Evolutionary conservation across 2,329 filamentous ascomycete species (phyloP), one percentile per base, ranked within the genome.

Genomic region (Arthrobotrys sphaeroides): DNA sequence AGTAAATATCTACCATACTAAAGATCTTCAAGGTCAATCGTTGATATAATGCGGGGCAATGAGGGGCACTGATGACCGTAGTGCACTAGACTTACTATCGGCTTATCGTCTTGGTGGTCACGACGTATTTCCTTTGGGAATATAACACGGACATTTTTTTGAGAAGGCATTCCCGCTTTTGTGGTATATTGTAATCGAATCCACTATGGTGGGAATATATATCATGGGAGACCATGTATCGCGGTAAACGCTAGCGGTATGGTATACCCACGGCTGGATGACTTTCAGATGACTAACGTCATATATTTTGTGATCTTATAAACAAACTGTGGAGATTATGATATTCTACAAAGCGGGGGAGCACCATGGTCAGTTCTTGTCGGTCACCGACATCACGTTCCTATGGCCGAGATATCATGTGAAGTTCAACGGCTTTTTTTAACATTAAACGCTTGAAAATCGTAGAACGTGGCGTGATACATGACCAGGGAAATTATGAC

Each of bases 11-110:
- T n/a, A 4, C 22, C 10, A 2, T 33, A 18, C 33, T 43, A 24
- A 42, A 5, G 18, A 18, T 10, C 20, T 12, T 33, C 16, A 43
- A 13, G 13, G 26, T 12, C 22, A 40, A 22, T 24, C 20, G 24
- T 43, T 45, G 26, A 31, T 45, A 6, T 13, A 10, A 36, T n/a
- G 16, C 36, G 57, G 26, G 57, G 57, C 57, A 62, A 62, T 62
- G 24, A 33, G 51, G 51, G 51, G 51, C 16, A 20, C 28, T 55
- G 5, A 22, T 3, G 16, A 9, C 5, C 24, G 22, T 13, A 22
- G 31, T 12, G 10, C 38, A 3, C 3, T 38, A 38, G 31, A 33
- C 26, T 5, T 16, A 33, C 6, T 3, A 10, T 53, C 26, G 20
- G 12, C 1, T 33, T 33, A 12, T 33, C 26, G 5, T 33, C 26